Evolutionary conservation across 2,329 filamentous ascomycete species (phyloP).

Genomic region (Pseudogymnoascus sp.): DNA sequence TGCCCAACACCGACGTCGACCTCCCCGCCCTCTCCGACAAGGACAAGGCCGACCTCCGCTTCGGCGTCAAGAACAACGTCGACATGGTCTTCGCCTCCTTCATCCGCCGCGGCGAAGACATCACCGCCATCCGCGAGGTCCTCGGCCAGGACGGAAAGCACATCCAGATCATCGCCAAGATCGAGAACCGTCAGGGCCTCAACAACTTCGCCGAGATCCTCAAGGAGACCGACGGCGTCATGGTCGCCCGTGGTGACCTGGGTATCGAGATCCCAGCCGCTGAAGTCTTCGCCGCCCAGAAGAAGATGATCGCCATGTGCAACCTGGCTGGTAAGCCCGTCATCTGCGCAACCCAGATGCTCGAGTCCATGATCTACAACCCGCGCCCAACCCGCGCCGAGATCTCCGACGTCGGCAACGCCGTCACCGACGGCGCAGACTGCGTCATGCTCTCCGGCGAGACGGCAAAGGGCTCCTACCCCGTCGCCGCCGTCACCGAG

Average conservation of each 20-base stretch:
- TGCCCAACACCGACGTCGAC: slow-evolving; percentile 97
- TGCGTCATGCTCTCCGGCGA: slow-evolving; percentile 99
- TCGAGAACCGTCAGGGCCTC: slow-evolving; percentile 98
- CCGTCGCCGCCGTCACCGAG: slow-evolving; percentile 83
- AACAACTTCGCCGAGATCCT: slow-evolving; percentile 99
- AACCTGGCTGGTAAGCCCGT: slow-evolving; percentile 98
- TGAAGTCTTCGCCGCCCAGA: slow-evolving; percentile 98
- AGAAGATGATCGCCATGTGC: slow-evolving; percentile 99
- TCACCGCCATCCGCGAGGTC: slow-evolving; percentile 83
- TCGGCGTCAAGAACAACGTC: slow-evolving; percentile 96
- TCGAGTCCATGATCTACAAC: slow-evolving; percentile 99
- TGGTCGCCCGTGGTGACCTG: slow-evolving; percentile 97
- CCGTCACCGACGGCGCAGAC: slow-evolving; percentile 93
- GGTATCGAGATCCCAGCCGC: slow-evolving; percentile 98
- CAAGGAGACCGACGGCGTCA: slow-evolving; percentile 93
- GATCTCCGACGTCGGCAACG: slow-evolving; percentile 97
- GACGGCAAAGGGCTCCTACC: slow-evolving; percentile 97
- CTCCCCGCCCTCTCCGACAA: slow-evolving; percentile 96
- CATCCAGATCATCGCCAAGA: slow-evolving; percentile 99
- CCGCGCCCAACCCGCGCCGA: slow-evolving; percentile 95
- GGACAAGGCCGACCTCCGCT: slow-evolving; percentile 87
- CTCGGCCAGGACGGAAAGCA: slow-evolving; percentile 87
- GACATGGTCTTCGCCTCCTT: slow-evolving; percentile 99
- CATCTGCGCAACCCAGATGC: slow-evolving; percentile 98
- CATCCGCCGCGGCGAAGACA: slow-evolving; percentile 90